Evolutionary conservation across 768 basidiomycete species (phyloP), one percentile per base, ranked within the genome.

Genomic region (Pleurotus sapidus): DNA sequence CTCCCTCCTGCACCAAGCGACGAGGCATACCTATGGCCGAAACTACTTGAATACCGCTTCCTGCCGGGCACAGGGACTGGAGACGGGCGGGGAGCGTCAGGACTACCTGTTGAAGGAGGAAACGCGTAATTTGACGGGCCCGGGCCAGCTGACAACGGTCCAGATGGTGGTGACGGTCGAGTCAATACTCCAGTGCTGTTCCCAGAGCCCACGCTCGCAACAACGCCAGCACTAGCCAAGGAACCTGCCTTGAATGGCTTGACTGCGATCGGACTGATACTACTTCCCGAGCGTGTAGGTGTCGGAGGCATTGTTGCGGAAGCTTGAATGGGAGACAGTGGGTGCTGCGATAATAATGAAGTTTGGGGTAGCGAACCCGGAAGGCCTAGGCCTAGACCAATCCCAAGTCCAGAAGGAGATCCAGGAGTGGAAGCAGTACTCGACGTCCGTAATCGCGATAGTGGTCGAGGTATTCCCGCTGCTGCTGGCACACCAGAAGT

Each of bases 31-130:
- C 90, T 79, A 67, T 91, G 84, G 8, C 87, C 84, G 66, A 93
- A 93, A 59, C 84, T 88, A 61, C 87, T 89, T 46, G 87, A 88
- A 72, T 91, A 93, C 5, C 88, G 75, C 68, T 87, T 88, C 39
- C 84, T 74, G 25, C 64, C 55, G 9, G 71, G 72, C 54, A 63
- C 11, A 63, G 60, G 5, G 7, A 54, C 30, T 50, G 40, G 51
- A 5, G 46, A 57, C 55, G 27, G 53, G 55, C 58, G 45, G 46
- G n/a, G 57, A n/a, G 34, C 53, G 27, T 42, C 57, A 59, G 30
- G 54, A 56, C 64, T 39, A 53, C 66, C 57, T 61, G 23, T 64
- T 55, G 43, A 12, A 11, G 46, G 12, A 30, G 46, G 25, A 27
- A 58, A 49, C 57, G 60, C 18, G 43, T 49, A 47, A 50, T 39